Evolutionary conservation across 169 alveolate genomes (phyloP).

Genomic region (Plasmodium gallinaceum): DNA sequence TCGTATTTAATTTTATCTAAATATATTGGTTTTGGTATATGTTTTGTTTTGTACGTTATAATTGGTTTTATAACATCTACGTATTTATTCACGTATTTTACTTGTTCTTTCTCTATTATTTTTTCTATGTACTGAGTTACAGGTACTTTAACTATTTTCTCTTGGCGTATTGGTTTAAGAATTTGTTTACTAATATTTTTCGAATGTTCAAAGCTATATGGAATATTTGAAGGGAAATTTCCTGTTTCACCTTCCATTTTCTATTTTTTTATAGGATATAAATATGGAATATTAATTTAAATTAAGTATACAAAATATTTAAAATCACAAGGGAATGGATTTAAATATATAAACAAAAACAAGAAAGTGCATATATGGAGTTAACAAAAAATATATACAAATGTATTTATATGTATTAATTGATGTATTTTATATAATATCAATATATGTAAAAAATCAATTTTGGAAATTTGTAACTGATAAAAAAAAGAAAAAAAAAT

Average conservation of each 20-base stretch:
- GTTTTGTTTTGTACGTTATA: conserved; percentile 73
- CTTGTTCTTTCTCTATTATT: conserved; percentile 65
- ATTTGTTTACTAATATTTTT: conserved; percentile 59
- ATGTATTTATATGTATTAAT: conserved; percentile 1
- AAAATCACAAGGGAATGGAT: not conserved
- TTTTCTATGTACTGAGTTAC: conserved; percentile 74
- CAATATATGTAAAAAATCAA: not conserved
- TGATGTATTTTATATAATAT: not conserved
- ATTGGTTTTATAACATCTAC: conserved; percentile 73
- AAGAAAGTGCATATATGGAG: not conserved
- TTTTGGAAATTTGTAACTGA: conserved; percentile 9
- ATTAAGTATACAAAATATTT: conserved; percentile 11
- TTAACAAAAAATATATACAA: not conserved
- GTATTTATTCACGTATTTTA: conserved; percentile 70
- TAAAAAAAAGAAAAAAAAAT: conserved; percentile 12
- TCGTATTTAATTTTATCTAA: conserved; percentile 75
- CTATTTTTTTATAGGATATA: conserved; percentile 9
- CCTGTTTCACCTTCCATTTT: conserved; percentile 44
- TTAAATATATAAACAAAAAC: conserved; percentile 2
- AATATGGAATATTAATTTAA: conserved; percentile 2
- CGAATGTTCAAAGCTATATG: conserved; percentile 68
- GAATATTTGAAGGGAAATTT: conserved; percentile 17
- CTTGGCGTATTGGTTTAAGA: conserved; percentile 76
- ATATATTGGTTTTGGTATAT: conserved; percentile 65
- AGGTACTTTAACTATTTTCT: conserved; percentile 70